Evolutionary conservation across 805 yeast genomes (phyloP).

Genomic region (Kodamaea neixiangensis): DNA sequence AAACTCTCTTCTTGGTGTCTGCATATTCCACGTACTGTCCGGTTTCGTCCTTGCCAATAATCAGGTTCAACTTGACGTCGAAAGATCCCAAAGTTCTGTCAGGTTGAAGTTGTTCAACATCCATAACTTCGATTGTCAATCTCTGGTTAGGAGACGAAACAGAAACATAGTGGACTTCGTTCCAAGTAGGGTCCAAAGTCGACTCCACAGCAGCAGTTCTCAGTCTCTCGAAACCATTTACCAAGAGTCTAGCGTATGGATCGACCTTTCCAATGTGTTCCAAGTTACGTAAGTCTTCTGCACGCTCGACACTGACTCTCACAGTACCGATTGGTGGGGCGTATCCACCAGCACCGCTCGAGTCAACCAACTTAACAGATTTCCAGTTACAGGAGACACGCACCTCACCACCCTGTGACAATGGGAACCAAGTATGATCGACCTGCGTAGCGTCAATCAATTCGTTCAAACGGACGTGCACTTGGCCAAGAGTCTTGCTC

Average conservation of each 20-base stretch:
- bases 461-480: conserved; percentile 59
- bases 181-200: conserved; percentile 79
- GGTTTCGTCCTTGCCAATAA: conserved; percentile 68
- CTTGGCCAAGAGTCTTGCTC: conserved; percentile 57
- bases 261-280: conserved; percentile 90
- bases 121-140: conserved; percentile 88
- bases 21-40: conserved; percentile 59
- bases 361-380: conserved; percentile 73
- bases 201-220: conserved; percentile 72
- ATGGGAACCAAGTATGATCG: conserved; percentile 75
- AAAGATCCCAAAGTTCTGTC: conserved; percentile 89
- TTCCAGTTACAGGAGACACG: conserved; percentile 77
- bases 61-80: conserved; percentile 64
- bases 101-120: conserved; percentile 72
- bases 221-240: conserved; percentile 73
- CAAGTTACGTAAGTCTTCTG: conserved; percentile 75
- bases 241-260: conserved; percentile 81
- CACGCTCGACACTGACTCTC: conserved; percentile 69
- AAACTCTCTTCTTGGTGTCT: conserved; percentile 56
- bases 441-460: conserved; percentile 77
- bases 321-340: conserved; percentile 94
- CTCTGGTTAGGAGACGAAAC: conserved; percentile 81
- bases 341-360: conserved; percentile 74
- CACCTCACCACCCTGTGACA: conserved; percentile 74
- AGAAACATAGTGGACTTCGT: conserved; percentile 79